Evolutionary conservation across 768 basidiomycete species (phyloP).

Genomic region (Cystobasidium ongulense): DNA sequence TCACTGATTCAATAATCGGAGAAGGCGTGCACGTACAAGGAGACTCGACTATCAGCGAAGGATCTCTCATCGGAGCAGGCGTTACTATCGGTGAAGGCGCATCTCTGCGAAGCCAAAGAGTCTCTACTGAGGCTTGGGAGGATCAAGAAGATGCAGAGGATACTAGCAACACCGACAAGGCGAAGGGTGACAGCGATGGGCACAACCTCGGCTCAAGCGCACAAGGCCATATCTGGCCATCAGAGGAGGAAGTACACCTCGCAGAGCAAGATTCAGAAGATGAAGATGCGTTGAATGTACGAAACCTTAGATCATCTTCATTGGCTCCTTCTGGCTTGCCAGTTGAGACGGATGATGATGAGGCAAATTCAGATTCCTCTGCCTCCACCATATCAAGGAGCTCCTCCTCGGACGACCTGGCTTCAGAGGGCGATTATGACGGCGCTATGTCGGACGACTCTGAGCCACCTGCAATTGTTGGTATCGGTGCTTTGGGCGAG

Average conservation of each 20-base stretch:
- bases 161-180: background rate
- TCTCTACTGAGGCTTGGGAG: constrained; percentile 32
- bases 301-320: constrained; percentile 7
- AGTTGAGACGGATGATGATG: background rate
- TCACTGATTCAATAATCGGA: constrained; percentile 74
- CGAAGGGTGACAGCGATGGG: background rate
- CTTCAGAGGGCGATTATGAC: background rate
- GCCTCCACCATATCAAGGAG: constrained; percentile 2
- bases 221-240: constrained; percentile 29
- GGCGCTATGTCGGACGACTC: background rate
- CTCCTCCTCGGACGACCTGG: constrained; percentile 27
- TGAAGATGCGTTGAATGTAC: constrained; percentile 8
- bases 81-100: constrained; percentile 71
- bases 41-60: constrained; percentile 58
- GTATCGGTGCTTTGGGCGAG: constrained; percentile 35
- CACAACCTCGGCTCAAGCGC: background rate
- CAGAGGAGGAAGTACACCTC: background rate
- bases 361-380: constrained; percentile 2
- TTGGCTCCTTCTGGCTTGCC: background rate
- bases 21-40: constrained; percentile 64
- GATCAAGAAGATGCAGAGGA: constrained; percentile 5
- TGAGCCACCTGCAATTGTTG: constrained; percentile 34
- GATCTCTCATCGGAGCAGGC: constrained; percentile 72
- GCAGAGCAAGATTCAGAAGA: constrained; percentile 34
- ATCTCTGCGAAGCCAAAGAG: constrained; percentile 45